Evolutionary conservation across 768 basidiomycete genomes (phyloP).

Genomic region (Cyathus striatus): DNA sequence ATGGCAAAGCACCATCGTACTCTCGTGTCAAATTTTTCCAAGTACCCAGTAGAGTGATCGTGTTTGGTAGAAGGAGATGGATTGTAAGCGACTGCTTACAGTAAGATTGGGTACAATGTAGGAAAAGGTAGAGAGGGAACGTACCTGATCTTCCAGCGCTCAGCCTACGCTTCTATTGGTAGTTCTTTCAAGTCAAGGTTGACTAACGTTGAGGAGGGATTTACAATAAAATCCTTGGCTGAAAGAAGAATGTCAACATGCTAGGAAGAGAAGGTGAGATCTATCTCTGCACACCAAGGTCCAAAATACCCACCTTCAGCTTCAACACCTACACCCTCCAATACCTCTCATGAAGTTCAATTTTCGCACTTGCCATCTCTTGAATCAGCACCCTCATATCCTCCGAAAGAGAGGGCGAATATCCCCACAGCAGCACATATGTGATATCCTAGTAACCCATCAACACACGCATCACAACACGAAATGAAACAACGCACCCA

Average conservation of each 20-base stretch:
- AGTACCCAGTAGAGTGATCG: too few relatives aligned
- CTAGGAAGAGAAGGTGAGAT: background rate
- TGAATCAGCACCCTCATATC: slow-evolving; percentile 68
- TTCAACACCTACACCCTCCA: slow-evolving; percentile 91
- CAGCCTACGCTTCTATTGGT: too few relatives aligned
- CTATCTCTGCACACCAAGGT: background rate
- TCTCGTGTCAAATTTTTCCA: too few relatives aligned
- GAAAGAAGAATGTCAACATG: slow-evolving; percentile 82
- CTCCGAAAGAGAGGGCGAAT: slow-evolving; percentile 89
- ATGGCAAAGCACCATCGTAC: too few relatives aligned
- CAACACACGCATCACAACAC: slow-evolving; percentile 2
- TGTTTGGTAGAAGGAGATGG: too few relatives aligned
- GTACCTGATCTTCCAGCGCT: too few relatives aligned
- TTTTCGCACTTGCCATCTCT: slow-evolving; percentile 80
- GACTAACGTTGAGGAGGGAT: slow-evolving; percentile 71
- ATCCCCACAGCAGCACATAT: slow-evolving; percentile 91
- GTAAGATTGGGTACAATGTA: too few relatives aligned
- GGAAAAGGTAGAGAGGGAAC: too few relatives aligned
- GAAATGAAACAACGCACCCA: slow-evolving; percentile 50
- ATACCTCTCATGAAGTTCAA: slow-evolving; percentile 93
- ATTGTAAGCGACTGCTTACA: too few relatives aligned
- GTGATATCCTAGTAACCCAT: slow-evolving; percentile 51
- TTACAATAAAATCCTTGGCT: slow-evolving; percentile 77
- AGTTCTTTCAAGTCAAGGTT: too few relatives aligned
- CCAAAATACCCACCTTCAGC: slow-evolving; percentile 51